Evolutionary conservation across 345 rosid genomes (phyloP), one percentile per base, ranked within the genome.

Genomic region (Erucastrum elatum): DNA sequence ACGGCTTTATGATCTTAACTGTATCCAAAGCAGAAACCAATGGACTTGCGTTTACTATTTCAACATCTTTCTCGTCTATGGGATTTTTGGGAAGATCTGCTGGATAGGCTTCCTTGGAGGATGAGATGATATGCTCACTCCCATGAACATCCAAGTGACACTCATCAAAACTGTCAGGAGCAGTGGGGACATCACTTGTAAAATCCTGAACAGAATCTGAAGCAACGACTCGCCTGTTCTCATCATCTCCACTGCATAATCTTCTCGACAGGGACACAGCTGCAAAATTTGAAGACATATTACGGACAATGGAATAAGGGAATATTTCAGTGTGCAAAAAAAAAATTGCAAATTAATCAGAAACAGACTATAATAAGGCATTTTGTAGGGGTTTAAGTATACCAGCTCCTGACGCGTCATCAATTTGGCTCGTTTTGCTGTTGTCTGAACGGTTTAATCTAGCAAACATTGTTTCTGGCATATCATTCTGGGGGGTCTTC

Each of bases 131-230:
- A 51, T 68, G 77, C 11, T 80, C 71, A 64, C 72, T 82, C 25
- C 59, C 77, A 51, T 30, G 72, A 70, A 49, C 72, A 31, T 59
- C 79, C 78, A 59, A 59, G 59, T 74, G 83, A 70, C 79, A 82
- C 80, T 83, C 84, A 76, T 88, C 87, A 80, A 82, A 84, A 81
- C 87, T 87, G 82, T 88, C 89, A 12, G 80, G 82, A 72, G 78
- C 76, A 77, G 83, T 60, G 62, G 75, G 34, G 6, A 75, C 79
- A 75, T 62, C 60, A 80, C 70, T 66, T 61, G 84, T 82, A 77
- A 66, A 35, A 76, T 75, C 80, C 81, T 77, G 82, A 39, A 34
- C 78, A 35, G 76, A 76, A 76, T 84, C 77, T 76, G 71, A 60
- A 75, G 41, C 61, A 76, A 64, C 64, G 9, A 27, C 75, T 56